Percentiles rank a stretch among this genome's conserved stretches.
Evolutionary conservation across 2,329 filamentous ascomycete genomes (phyloP).

Genomic region (Aureobasidium zeae): DNA sequence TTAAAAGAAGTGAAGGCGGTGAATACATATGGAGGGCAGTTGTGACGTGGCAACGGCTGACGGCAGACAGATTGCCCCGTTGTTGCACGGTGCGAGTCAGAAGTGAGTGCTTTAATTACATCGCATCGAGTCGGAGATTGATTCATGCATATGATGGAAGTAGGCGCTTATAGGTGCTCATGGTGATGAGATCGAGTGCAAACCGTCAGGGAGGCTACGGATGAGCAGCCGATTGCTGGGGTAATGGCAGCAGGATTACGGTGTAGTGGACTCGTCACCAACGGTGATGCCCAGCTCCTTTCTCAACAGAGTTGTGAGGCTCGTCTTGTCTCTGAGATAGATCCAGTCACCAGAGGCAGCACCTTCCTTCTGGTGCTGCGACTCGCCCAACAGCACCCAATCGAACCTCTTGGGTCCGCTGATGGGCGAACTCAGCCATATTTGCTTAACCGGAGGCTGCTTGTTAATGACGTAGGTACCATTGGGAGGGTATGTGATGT

Average conservation of each 20-base stretch:
- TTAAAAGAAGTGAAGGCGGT: too few species aligned
- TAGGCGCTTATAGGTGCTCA: too few species aligned
- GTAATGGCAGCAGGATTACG: neutral
- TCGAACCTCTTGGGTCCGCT: conserved; percentile 92
- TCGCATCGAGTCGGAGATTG: conserved; percentile 1
- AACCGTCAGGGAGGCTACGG: neutral
- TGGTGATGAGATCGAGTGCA: too few species aligned
- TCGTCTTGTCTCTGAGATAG: conserved; percentile 74
- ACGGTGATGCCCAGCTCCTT: conserved; percentile 67
- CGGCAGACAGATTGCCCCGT: neutral
- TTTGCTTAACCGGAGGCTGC: conserved; percentile 92
- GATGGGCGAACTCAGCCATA: conserved; percentile 88
- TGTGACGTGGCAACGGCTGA: conserved; percentile 9
- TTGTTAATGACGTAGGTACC: conserved; percentile 96
- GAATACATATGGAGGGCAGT: too few species aligned
- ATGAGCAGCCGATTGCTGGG: conserved; percentile 6
- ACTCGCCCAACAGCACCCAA: conserved; percentile 67
- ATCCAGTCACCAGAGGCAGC: conserved; percentile 71
- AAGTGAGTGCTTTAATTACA: conserved; percentile 2
- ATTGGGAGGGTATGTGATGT: conserved; percentile 56
- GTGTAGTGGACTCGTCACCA: conserved; percentile 19
- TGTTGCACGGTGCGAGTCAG: conserved; percentile 1
- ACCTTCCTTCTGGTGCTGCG: conserved; percentile 70
- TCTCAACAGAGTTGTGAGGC: conserved; percentile 61
- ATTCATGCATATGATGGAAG: conserved; percentile 7